phyloP scores from a whole-genome alignment of 495 filamentous ascomycete genomes.

The Chaetomium cochliodes region DNA sequence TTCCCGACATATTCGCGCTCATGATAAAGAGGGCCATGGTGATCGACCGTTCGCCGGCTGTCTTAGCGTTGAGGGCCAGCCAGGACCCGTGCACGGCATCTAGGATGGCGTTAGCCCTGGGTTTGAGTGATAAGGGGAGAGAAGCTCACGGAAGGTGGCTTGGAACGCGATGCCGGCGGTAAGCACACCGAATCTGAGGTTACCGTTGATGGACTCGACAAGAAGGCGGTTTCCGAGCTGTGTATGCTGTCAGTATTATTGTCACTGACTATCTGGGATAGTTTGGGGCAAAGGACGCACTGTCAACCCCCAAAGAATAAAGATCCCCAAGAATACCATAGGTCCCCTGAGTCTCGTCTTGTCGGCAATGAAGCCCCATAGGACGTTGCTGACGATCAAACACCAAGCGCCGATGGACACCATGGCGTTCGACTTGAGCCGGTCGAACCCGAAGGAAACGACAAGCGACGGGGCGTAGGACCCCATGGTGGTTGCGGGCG shows the following conservation, averaged over 20 bases:
- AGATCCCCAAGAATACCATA: conserved; percentile 28
- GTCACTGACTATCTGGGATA: no score
- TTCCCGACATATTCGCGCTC: conserved; percentile 54
- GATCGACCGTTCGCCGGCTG: conserved; percentile 41
- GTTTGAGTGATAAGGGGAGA: background rate
- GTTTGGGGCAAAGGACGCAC: conserved; percentile 22
- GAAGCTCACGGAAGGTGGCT: conserved; percentile 52
- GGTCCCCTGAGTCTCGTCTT: conserved; percentile 23
- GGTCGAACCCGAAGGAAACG: conserved; percentile 48
- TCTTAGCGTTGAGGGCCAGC: conserved; percentile 39
- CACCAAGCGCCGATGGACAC: conserved; percentile 46
- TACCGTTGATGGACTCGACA: conserved; percentile 47
- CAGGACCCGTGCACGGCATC: conserved; percentile 41
- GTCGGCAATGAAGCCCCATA: conserved; percentile 45
- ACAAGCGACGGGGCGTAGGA: conserved; percentile 44
- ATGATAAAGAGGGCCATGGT: conserved; percentile 52
- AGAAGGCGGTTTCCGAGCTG: conserved; percentile 38
- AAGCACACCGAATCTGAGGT: conserved; percentile 43
- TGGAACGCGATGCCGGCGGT: conserved; percentile 50
- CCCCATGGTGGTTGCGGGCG: conserved; percentile 38
- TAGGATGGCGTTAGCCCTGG: conserved; percentile 17
- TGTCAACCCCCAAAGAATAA: conserved; percentile 29
- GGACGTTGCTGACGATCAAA: conserved; percentile 42
- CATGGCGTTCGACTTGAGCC: conserved; percentile 53
- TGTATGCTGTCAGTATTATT: background rate